Evolutionary conservation across 176 grass and related monocot genomes (phyloP), one percentile per base, ranked within the genome.

Genomic region (Eleusine coracana): DNA sequence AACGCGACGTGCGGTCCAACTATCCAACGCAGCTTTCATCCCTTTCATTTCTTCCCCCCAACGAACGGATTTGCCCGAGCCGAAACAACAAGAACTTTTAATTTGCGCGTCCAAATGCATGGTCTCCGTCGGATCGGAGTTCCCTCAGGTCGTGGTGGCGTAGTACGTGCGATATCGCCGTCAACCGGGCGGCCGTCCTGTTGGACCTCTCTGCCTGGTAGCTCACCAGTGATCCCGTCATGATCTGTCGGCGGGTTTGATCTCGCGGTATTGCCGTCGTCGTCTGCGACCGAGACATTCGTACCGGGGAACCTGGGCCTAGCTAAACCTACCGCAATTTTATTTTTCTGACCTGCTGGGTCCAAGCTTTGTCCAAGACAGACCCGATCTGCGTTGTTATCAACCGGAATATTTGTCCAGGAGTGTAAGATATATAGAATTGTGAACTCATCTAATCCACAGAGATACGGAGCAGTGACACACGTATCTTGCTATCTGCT

Each of bases 1-100:
- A 71, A 81, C 82, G 71, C 71, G 78, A 82, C 72, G 7, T 40
- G 66, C 27, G 45, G 37, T 42, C 77, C 77, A 65, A 80, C 77
- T 66, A 80, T 80, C 77, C 36, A 66, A 21, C 2, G 45, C 75
- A 82, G 80, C 37, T 85, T 69, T 68, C 45, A 65, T 39, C 63
- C 10, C 9, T 21, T 68, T 50, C 25, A 6, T 59, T 59, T 59
- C 18, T 34, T 66, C 13, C 2, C 5, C 41, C 18, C 77, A 70
- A 70, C 44, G 45, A 84, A 49, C 69, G 39, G 44, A 8, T 10
- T 10, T 46, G 65, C 28, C 61, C 5, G 39, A 50, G 21, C 38
- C 37, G 48, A 23, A 60, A 51, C 49, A 56, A 21, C 54, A 56
- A 56, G 18, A 21, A 60, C 7, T 21, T 60, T 60, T 25, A 0